These are phyloP conservation scores for Sistotremastrum suecicum DNA, from an alignment of 768 basidiomycete genomes.

Conservation along the genomic window DNA sequence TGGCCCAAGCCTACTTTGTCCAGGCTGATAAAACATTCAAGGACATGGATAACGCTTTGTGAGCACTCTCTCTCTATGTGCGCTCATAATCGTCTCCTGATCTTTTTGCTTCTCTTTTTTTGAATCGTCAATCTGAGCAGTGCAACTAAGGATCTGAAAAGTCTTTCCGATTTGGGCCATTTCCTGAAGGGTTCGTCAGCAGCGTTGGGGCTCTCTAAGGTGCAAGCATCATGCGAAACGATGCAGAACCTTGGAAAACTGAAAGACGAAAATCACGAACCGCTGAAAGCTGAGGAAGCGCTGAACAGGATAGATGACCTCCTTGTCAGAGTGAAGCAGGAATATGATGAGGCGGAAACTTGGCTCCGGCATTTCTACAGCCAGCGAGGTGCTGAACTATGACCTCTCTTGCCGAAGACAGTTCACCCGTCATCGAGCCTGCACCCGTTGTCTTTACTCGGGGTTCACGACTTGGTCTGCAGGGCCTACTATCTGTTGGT, in stretches of 20 bases:
- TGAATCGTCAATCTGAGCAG: conserved; percentile 20
- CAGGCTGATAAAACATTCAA: conserved; percentile 69
- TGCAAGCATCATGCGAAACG: conserved; percentile 75
- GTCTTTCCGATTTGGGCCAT: conserved; percentile 71
- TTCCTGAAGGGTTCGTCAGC: conserved; percentile 97
- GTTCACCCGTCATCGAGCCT: no score
- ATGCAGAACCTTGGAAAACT: conserved; percentile 79
- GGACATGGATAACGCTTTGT: conserved; percentile 72
- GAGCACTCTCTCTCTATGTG: conserved; percentile 17
- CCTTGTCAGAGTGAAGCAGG: conserved; percentile 44
- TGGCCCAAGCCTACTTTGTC: conserved; percentile 67
- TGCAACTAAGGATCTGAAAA: conserved; percentile 37
- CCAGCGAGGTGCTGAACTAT: no score
- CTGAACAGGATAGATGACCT: conserved; percentile 41
- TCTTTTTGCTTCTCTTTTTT: conserved; percentile 3
- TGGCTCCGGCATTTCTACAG: conserved; percentile 46
- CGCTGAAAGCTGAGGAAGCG: conserved; percentile 35
- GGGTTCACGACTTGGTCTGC: no score
- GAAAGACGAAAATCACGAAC: conserved; percentile 36
- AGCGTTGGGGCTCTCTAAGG: conserved; percentile 71
- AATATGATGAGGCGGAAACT: conserved; percentile 53
- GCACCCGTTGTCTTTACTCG: no score
- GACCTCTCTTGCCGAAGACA: no score
- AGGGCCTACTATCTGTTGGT: no score
- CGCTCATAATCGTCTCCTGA: conserved; percentile 9